Base-by-base conservation (phyloP, 1,284 basidiomycete species). In the Pascua sp. region DNA sequence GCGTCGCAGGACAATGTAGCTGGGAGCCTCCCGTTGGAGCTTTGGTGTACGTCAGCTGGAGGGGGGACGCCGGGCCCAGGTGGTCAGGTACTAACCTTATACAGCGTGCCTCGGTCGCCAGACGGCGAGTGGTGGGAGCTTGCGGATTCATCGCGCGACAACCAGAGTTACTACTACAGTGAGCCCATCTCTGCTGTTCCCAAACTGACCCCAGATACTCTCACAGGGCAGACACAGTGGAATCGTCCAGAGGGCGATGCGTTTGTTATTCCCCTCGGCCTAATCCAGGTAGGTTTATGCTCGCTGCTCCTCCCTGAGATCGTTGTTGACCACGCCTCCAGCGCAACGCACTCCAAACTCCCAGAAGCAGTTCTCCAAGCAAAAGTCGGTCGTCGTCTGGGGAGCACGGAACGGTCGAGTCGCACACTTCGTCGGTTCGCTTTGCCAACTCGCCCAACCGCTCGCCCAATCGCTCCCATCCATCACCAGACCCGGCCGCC, bases 91-190 rank as follows among this genome's bases (percentile, higher is more conserved):
- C 24, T 32, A 32, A 32, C 24, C 24, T 32, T 32, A 13, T 42
- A 37, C 49, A 90, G 88, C 47, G 79, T 97, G 40, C 93, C 92
- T 24, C 88, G 90, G 8, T 88, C 82, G 59, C 81, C 84, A 4
- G 85, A 89, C 39, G 93, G 93, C 47, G 91, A 95, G 72, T 97
- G 92, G 92, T 95, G 92, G 91, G 91, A 96, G 75, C 82, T 96
- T 62, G 81, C 82, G 45, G 92, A 95, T 74, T 86, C 89, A 41
- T 82, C 84, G 38, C 81, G 87, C 42, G 86, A 85, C 53, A 87
- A 87, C 41, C 79, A 92, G 56, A 86, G 89, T 12, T 97, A 97
- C 75, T 97, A 92, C 77, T 94, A 93, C 77, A 91, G 70, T 70
- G 47, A 90, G 71, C 32, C 10, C 43, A 24, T 8, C 16, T 37